A percentile compares a stretch with the other conserved stretches of the same genome.
phyloP scores from a whole-genome alignment of 164 flowering plant genomes.

The grape (Vitis vinifera) region ASM3070453v1 NC_081821.1:11282501-11283000 shows the following conservation, averaged over 20 bases:
- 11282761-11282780: constrained; percentile 24
- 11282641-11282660: background rate
- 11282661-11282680: constrained; percentile 17
- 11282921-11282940: too few species aligned
- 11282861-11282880: constrained; percentile 31
- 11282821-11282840: constrained; percentile 24
- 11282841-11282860: constrained; percentile 31
- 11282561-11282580: too few species aligned
- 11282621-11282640: too few species aligned
- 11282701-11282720: constrained; percentile 22
- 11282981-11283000: constrained; percentile 80
- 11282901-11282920: background rate
- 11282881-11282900: constrained; percentile 82
- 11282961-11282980: constrained; percentile 50
- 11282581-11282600: too few species aligned
- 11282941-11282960: background rate
- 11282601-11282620: too few species aligned
- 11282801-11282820: constrained; percentile 24
- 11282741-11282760: background rate
- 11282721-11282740: constrained; percentile 2
- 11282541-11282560: too few species aligned
- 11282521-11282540: too few species aligned
- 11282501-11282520: too few species aligned
- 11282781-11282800: constrained; percentile 75
- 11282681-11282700: constrained; percentile 1